Percentiles rank a stretch among this genome's conserved stretches.
Conservation (phyloP, 202 grass and related monocot species). For the Eragrostis tef region DNA sequence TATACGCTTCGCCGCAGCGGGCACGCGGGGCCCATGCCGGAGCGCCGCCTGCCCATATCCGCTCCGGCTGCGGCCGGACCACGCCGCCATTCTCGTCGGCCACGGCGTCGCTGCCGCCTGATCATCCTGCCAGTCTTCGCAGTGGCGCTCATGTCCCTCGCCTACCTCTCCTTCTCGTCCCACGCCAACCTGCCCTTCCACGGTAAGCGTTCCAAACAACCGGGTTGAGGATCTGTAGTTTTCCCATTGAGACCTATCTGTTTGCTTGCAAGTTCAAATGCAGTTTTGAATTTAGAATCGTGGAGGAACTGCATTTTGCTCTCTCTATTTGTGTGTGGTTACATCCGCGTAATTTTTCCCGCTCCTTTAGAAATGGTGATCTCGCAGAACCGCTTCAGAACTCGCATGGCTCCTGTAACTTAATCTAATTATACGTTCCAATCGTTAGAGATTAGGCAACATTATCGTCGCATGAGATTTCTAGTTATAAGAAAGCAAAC, state of each 20-base stretch:
- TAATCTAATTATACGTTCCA: neutral
- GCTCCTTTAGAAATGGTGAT: neutral
- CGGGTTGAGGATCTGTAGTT: neutral
- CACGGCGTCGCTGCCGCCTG: constrained; percentile 46
- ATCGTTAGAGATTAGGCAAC: neutral
- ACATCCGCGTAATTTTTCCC: constrained; percentile 2
- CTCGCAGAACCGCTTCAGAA: neutral
- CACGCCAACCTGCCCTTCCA: constrained; percentile 59
- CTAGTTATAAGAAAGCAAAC: too few relatives aligned
- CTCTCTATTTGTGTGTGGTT: neutral
- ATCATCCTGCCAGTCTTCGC: constrained; percentile 49
- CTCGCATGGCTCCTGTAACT: constrained; percentile 8
- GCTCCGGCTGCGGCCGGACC: constrained; percentile 30
- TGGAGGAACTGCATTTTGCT: neutral
- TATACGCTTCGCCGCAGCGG: constrained; percentile 22
- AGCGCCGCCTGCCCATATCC: constrained; percentile 44
- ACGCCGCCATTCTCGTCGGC: constrained; percentile 47
- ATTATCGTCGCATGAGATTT: neutral
- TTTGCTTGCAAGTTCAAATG: constrained; percentile 26
- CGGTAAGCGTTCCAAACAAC: constrained; percentile 49
- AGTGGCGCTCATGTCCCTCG: constrained; percentile 55
- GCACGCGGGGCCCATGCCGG: constrained; percentile 37
- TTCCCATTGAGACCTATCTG: neutral
- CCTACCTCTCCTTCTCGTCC: constrained; percentile 67
- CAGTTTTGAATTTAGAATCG: neutral